Base-by-base conservation (phyloP, 257 asterid genomes). In the Verbena officinalis region DNA sequence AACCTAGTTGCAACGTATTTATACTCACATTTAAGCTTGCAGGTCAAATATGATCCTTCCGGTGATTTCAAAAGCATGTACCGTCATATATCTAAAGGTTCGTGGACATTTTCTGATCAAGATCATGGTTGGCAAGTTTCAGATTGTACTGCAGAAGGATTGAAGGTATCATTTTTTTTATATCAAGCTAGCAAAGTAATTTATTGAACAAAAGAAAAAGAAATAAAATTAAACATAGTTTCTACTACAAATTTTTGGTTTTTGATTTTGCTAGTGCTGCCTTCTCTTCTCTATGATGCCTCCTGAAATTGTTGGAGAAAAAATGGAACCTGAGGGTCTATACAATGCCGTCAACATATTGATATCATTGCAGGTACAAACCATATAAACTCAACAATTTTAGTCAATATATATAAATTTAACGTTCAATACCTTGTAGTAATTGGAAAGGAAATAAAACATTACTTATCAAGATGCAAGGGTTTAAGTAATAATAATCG, bases 61-160 rank as follows among this genome's bases (percentile, higher is more conserved):
- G 98, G 90, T 3, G 95, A 88, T 72, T 91, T 91, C 59, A 77
- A 49, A 52, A 75, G 88, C 39, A 89, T 89, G 96, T 65, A 91
- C 58, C 83, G 97, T n/a, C 98, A 89, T 64, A 86, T 83, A 50
- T 86, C 97, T 1, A 91, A 89, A 68, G 98, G 98, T 14, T 83
- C 97, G 0, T 91, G 98, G 98, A 89, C 98, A 0, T 91, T 91
- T 76, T 89, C 98, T 2, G 95, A 91, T 69, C 96, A 89, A 79
- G 98, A 91, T 79, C 98, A 91, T 13, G 98, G 97, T 7, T 91
- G 98, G 97, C 96, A 89, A 78, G 96, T 86, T 21, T 91, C 98
- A 14, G 98, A 91, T 64, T 88, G 96, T 71, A 91, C 96, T 0
- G 96, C 98, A n/a, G 98, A 91, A 78, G 98, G 84, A 50, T 51